A percentile compares a stretch with the other conserved stretches of the same genome.
phyloP scores from a whole-genome alignment of 2,329 filamentous ascomycete species.

The Cercospora brassicicola region DNA sequence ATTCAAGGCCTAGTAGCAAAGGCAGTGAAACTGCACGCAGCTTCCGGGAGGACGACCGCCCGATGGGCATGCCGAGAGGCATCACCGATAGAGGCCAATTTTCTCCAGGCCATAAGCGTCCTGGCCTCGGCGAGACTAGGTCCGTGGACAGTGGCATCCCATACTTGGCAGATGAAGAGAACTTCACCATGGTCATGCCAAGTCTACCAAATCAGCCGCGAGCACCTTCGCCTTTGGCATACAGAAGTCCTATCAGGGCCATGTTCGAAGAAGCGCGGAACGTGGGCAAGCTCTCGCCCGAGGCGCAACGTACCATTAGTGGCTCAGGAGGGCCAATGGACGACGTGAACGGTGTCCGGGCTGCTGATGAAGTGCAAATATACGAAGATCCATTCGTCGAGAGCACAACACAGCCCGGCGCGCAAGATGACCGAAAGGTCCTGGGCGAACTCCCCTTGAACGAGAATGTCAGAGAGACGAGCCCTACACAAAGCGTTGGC shows the following conservation, averaged over 20 bases:
- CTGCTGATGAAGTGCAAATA: constrained; percentile 49
- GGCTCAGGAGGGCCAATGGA: constrained; percentile 6
- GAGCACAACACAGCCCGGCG: constrained; percentile 35
- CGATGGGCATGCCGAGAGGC: constrained; percentile 49
- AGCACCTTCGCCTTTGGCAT: constrained; percentile 33
- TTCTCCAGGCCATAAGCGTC: constrained; percentile 39
- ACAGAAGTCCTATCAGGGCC: constrained; percentile 36
- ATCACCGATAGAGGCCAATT: constrained; percentile 37
- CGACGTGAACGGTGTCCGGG: constrained; percentile 25
- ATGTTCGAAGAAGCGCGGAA: constrained; percentile 39
- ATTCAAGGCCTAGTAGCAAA: constrained; percentile 38
- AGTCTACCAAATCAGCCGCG: constrained; percentile 34
- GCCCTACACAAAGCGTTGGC: constrained; percentile 33
- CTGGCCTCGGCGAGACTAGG: constrained; percentile 42
- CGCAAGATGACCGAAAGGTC: constrained; percentile 42
- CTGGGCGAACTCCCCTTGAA: constrained; percentile 55
- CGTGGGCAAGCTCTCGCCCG: constrained; percentile 29
- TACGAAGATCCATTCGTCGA: constrained; percentile 56
- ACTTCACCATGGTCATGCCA: constrained; percentile 54
- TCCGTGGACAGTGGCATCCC: constrained; percentile 44
- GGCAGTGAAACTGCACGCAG: constrained; percentile 36
- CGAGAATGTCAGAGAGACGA: constrained; percentile 42
- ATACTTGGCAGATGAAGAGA: constrained; percentile 45
- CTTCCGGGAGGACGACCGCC: constrained; percentile 47
- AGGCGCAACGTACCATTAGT: constrained; percentile 23